Conservation (phyloP, 768 basidiomycete genomes). For the Kwoniella sp. region DNA sequence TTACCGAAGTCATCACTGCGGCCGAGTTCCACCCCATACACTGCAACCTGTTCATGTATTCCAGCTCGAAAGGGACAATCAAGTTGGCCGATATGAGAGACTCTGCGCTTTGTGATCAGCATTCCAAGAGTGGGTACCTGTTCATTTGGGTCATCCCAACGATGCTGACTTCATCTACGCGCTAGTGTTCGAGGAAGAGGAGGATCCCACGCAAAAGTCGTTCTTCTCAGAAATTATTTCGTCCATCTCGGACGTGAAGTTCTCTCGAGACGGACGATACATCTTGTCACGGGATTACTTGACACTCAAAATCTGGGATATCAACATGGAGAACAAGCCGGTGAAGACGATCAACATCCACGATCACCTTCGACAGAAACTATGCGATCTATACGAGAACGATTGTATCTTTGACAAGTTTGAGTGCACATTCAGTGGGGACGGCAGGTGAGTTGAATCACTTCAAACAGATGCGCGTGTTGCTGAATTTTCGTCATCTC, state of each 20-base stretch:
- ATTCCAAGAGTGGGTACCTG: slow-evolving; percentile 81
- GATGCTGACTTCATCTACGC: slow-evolving; percentile 18
- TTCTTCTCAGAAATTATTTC: slow-evolving; percentile 99
- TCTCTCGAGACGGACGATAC: slow-evolving; percentile 95
- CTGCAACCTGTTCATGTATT: slow-evolving; percentile 99
- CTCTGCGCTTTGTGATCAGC: slow-evolving; percentile 90
- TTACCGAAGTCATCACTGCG: slow-evolving; percentile 99
- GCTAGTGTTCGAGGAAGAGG: slow-evolving; percentile 99
- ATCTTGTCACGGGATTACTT: slow-evolving; percentile 96
- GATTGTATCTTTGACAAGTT: slow-evolving; percentile 99
- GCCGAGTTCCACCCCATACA: slow-evolving; percentile 97
- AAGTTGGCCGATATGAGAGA: slow-evolving; percentile 99
- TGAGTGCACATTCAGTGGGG: slow-evolving; percentile 96
- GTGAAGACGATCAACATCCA: slow-evolving; percentile 98
- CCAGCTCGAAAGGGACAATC: slow-evolving; percentile 98
- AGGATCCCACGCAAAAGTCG: slow-evolving; percentile 93
- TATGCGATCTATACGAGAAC: slow-evolving; percentile 98
- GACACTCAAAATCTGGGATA: slow-evolving; percentile 98
- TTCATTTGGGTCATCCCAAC: slow-evolving; percentile 10
- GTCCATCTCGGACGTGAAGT: slow-evolving; percentile 98
- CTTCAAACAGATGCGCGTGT: background rate
- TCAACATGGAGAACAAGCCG: slow-evolving; percentile 97
- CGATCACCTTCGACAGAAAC: slow-evolving; percentile 93
- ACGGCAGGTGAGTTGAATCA: slow-evolving; percentile 71
- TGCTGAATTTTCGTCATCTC: slow-evolving; percentile 4